phyloP scores from a whole-genome alignment of 2,329 filamentous ascomycete genomes.

The Fonsecaea pugnacius region DNA sequence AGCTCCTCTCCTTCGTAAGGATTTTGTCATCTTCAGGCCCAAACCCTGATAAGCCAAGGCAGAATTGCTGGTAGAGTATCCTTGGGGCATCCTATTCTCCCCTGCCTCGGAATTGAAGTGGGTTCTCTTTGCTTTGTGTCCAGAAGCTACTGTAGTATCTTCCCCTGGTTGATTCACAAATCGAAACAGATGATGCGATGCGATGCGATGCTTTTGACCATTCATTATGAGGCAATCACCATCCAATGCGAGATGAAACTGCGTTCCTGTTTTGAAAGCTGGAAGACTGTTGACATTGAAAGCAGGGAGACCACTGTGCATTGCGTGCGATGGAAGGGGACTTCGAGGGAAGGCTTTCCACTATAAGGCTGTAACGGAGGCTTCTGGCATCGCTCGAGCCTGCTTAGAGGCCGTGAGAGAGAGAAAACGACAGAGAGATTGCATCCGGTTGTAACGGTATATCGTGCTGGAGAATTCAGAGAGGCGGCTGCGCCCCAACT shows the following conservation, averaged over 20 bases:
- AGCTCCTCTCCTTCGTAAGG: too few species aligned
- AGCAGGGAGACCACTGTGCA: background rate
- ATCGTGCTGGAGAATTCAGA: background rate
- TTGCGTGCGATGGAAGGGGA: background rate
- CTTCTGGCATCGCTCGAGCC: background rate
- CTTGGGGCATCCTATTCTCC: too few species aligned
- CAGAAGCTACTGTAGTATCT: too few species aligned
- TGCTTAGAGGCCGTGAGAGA: background rate
- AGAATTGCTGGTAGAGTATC: too few species aligned
- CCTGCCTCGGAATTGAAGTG: too few species aligned
- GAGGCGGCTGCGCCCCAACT: background rate
- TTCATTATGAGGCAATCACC: background rate
- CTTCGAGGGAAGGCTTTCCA: background rate
- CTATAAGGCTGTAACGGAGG: background rate
- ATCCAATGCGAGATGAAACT: background rate
- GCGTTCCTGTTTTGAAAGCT: background rate
- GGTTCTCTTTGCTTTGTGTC: too few species aligned
- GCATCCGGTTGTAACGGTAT: background rate
- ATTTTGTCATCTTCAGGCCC: too few species aligned
- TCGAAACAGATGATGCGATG: too few species aligned
- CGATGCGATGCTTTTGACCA: background rate
- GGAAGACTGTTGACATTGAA: background rate
- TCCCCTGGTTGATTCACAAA: too few species aligned
- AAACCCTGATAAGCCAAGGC: too few species aligned
- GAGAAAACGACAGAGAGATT: background rate